Conservation (phyloP, 1,139 yeast genomes). For the Pichia sp. region DNA sequence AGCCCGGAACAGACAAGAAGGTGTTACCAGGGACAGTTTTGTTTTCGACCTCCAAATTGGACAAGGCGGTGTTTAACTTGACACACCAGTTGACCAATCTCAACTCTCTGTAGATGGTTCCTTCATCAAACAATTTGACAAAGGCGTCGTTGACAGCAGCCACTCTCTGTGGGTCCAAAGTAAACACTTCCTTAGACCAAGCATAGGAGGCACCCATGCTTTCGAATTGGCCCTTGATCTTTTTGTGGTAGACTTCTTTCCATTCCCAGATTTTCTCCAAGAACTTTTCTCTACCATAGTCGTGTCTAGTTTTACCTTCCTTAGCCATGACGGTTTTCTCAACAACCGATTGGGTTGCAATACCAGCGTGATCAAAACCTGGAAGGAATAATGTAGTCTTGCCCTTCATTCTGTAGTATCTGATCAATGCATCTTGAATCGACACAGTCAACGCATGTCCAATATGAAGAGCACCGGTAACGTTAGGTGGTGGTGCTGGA, state of each 20-base stretch:
- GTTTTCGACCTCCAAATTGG: constrained; percentile 94
- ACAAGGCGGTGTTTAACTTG: constrained; percentile 87
- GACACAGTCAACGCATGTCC: constrained; percentile 97
- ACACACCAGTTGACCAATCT: constrained; percentile 97
- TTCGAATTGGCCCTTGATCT: constrained; percentile 79
- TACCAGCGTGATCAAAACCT: constrained; percentile 99
- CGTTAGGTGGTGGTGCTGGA: constrained; percentile 99
- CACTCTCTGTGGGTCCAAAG: constrained; percentile 74
- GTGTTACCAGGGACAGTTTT: constrained; percentile 84
- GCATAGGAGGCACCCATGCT: constrained; percentile 95
- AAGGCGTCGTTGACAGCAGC: constrained; percentile 89
- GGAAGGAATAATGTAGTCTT: constrained; percentile 90
- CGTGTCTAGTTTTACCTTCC: constrained; percentile 89
- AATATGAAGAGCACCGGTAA: constrained; percentile 97
- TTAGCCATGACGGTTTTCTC: constrained; percentile 93
- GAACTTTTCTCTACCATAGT: constrained; percentile 88
- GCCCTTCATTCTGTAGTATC: constrained; percentile 97
- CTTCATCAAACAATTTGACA: constrained; percentile 87
- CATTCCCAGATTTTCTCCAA: constrained; percentile 93
- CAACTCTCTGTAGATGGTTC: constrained; percentile 89
- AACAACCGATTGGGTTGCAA: constrained; percentile 97
- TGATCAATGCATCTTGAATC: constrained; percentile 86
- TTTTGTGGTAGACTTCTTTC: constrained; percentile 89
- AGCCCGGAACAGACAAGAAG: constrained; percentile 78
- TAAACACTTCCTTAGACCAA: constrained; percentile 92